These are phyloP conservation scores for Talaromyces sp. DNA, from an alignment of 2,329 filamentous ascomycete species.

Conservation along the genomic window DNA sequence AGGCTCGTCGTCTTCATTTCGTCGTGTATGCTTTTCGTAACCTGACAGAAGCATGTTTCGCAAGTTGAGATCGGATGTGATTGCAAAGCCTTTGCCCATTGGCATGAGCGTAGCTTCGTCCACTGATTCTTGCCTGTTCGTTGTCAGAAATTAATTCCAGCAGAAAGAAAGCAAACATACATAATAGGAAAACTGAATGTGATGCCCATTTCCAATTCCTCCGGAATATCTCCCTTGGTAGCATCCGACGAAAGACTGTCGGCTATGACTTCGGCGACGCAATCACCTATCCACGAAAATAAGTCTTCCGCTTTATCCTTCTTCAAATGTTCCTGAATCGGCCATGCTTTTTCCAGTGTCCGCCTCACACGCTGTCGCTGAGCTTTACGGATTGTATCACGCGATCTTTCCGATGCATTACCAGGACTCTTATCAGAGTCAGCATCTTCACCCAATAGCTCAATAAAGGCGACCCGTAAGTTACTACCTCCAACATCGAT, in stretches of 20 bases:
- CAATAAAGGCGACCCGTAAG: constrained; percentile 57
- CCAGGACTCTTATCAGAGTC: constrained; percentile 36
- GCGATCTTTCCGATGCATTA: constrained; percentile 38
- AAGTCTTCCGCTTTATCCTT: constrained; percentile 70
- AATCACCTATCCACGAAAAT: constrained; percentile 78
- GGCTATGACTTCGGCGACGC: constrained; percentile 70
- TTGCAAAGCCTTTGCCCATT: constrained; percentile 60
- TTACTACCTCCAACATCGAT: constrained; percentile 60
- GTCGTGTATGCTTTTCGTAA: constrained; percentile 53
- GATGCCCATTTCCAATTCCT: constrained; percentile 51
- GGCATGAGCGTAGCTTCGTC: constrained; percentile 57
- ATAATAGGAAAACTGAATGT: constrained; percentile 53
- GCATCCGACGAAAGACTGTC: constrained; percentile 48
- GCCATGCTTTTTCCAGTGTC: constrained; percentile 53
- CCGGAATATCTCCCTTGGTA: constrained; percentile 40
- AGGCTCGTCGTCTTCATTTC: constrained; percentile 40
- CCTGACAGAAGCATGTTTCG: constrained; percentile 55
- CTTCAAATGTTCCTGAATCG: constrained; percentile 56
- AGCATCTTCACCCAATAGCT: constrained; percentile 48
- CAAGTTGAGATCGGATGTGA: constrained; percentile 55
- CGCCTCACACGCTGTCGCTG: constrained; percentile 48
- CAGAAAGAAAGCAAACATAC: constrained; percentile 32
- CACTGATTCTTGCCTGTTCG: constrained; percentile 51
- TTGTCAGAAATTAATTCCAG: neutral
- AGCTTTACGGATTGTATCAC: constrained; percentile 47